A percentile compares a stretch with the other conserved stretches of the same genome.
phyloP scores from a whole-genome alignment of 2,329 filamentous ascomycete genomes.

The Pseudogymnoascus sp. region DNA sequence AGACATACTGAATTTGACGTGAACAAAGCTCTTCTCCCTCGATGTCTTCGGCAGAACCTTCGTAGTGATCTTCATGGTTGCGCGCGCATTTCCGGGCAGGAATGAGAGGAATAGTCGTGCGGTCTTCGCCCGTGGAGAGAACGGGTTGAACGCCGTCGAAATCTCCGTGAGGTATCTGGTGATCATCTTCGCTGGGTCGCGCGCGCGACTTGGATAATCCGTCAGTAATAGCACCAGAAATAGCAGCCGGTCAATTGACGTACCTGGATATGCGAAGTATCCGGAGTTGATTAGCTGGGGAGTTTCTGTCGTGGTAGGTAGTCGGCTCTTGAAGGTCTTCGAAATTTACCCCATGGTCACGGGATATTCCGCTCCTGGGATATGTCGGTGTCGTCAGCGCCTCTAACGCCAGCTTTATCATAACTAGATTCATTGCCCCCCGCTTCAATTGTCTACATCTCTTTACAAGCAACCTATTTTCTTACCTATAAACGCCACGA shows the following conservation, averaged over 20 bases:
- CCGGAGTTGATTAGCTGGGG: conserved; percentile 6
- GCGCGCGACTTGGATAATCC: neutral
- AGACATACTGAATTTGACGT: conserved; percentile 74
- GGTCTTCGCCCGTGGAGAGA: conserved; percentile 68
- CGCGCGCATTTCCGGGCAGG: conserved; percentile 71
- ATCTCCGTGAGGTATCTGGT: conserved; percentile 82
- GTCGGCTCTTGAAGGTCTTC: neutral
- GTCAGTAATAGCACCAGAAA: neutral
- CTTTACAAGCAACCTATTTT: neutral
- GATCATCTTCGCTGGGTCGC: conserved; percentile 52
- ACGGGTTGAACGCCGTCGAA: conserved; percentile 84
- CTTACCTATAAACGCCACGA: conserved; percentile 30
- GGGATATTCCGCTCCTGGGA: conserved; percentile 1
- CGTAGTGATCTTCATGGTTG: conserved; percentile 68
- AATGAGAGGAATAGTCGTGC: conserved; percentile 81
- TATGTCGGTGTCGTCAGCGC: neutral
- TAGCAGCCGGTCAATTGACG: neutral
- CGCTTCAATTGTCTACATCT: neutral
- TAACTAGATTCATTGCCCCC: neutral
- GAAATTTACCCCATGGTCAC: conserved; percentile 9
- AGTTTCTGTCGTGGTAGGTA: neutral
- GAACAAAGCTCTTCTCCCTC: conserved; percentile 58
- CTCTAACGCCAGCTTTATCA: conserved; percentile 1
- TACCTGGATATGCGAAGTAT: neutral
- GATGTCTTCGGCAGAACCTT: conserved; percentile 65